Conservation (phyloP, 192 early-diverging fungal species). For the Martensiomyces pterosporus region DNA sequence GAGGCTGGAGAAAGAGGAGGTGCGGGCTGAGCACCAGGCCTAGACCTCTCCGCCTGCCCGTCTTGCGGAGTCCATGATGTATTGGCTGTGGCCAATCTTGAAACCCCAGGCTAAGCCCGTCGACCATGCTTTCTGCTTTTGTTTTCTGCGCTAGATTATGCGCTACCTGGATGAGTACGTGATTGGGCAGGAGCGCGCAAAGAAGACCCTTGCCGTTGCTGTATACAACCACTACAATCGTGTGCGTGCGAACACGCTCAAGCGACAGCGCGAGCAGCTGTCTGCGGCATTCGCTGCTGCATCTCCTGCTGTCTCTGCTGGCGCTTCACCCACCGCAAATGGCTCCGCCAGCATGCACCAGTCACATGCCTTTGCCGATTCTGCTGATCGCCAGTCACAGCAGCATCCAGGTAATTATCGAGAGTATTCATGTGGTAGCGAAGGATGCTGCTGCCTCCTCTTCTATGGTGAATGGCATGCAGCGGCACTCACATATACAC, state of each 20-base stretch:
- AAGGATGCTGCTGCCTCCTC: too few relatives aligned
- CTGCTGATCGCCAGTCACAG: conserved; percentile 11
- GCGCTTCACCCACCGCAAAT: background rate
- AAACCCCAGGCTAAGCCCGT: too few relatives aligned
- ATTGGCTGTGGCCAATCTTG: too few relatives aligned
- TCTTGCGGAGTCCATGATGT: too few relatives aligned
- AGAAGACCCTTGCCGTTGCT: conserved; percentile 78
- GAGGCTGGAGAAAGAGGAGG: too few relatives aligned
- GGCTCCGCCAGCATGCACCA: conserved; percentile 7
- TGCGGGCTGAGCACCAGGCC: too few relatives aligned
- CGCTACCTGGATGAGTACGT: conserved; percentile 81
- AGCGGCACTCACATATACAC: too few relatives aligned
- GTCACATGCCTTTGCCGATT: conserved; percentile 27
- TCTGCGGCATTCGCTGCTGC: conserved; percentile 40
- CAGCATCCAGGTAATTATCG: conserved; percentile 26
- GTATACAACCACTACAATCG: conserved; percentile 84
- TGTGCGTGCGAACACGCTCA: conserved; percentile 62
- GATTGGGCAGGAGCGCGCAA: conserved; percentile 80
- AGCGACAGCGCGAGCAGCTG: conserved; percentile 44
- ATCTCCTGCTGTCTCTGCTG: conserved; percentile 4
- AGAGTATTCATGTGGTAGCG: too few relatives aligned
- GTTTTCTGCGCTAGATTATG: conserved; percentile 54
- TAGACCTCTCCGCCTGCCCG: too few relatives aligned
- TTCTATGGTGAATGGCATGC: too few relatives aligned
- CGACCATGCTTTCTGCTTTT: too few relatives aligned